Base-by-base conservation (phyloP, 2,329 filamentous ascomycete genomes). In the Ascochyta koolunga region DNA sequence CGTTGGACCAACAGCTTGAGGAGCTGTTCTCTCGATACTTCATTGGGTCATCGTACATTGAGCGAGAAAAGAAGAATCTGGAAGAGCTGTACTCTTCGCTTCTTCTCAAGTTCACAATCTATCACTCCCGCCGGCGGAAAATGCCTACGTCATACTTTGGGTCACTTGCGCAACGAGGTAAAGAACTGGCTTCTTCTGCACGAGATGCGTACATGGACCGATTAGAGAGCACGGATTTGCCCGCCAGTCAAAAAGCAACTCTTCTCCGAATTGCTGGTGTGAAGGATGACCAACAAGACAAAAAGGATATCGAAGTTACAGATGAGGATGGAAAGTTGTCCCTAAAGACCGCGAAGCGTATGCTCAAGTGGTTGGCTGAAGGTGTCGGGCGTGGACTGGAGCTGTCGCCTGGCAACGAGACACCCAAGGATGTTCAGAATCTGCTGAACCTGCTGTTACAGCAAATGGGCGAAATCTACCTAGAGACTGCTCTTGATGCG, bases 301-400 rank as follows among this genome's bases (percentile, higher is more conserved):
- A 91, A 73, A 89, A 89, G 62, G 93, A 96, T 46, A 91, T 96
- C 53, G 93, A 96, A 70, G 89, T 98, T 27, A 88, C 89, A 0
- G 95, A 98, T 55, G 87, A 93, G 69, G 93, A 99, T 68, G 95
- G 95, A 29, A 82, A 86, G 51, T 79, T 98, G 22, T 93, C 88
- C 62, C 81, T 96, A 4, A 81, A 86, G n/a, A 92, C 90, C 72
- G 91, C 93, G n/a, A 98, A 98, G 77, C 86, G 95, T 52, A 99
- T 99, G 93, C 83, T 99, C 56, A 96, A 91, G 71, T 99, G 95
- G 95, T 80, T 99, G 35, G 95, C 95, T 2, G 95, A 99, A 79
- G 92, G 91, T 58, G 93, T 99, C 21, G 90, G 95, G 33, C 84
- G 95, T 59, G 91, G 92, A 0, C 82, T 99, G 9, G 95, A 99